Conservation (phyloP, 169 alveolate genomes). For the Eimeria mitis region DNA sequence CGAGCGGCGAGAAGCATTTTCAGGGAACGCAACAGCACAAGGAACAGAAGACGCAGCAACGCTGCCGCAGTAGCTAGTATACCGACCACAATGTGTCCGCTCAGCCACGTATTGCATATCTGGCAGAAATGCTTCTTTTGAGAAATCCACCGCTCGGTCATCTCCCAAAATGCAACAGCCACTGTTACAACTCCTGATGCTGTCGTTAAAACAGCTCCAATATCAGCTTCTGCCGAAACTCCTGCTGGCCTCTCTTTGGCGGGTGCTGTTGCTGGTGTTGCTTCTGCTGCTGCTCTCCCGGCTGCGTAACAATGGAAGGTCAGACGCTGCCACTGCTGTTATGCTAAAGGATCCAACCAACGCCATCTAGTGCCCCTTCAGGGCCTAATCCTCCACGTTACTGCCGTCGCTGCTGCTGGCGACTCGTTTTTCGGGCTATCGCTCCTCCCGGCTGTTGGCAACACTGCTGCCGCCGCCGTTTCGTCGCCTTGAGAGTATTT, state of each 20-base stretch:
- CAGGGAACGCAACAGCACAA: slow-evolving; percentile 12
- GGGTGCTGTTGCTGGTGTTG: slow-evolving; percentile 1
- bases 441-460: background rate
- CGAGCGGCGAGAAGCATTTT: background rate
- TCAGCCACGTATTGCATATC: slow-evolving; percentile 78
- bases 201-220: background rate
- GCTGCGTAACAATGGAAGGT: background rate
- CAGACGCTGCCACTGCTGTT: background rate
- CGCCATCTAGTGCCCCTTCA: background rate
- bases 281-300: background rate
- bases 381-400: background rate
- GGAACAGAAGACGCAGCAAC: background rate
- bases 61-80: background rate
- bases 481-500: too few relatives aligned
- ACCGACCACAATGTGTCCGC: slow-evolving; percentile 78
- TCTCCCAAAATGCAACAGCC: background rate
- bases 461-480: background rate
- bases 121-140: slow-evolving; percentile 82
- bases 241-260: background rate
- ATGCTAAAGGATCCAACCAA: too few relatives aligned
- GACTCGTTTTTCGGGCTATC: background rate
- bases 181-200: background rate
- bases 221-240: background rate
- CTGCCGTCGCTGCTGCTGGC: background rate
- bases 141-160: slow-evolving; percentile 82